Evolutionary conservation across 108 stramenopile genomes (phyloP), one percentile per base, ranked within the genome.

Genomic region (Cyclotella distinguenda): DNA sequence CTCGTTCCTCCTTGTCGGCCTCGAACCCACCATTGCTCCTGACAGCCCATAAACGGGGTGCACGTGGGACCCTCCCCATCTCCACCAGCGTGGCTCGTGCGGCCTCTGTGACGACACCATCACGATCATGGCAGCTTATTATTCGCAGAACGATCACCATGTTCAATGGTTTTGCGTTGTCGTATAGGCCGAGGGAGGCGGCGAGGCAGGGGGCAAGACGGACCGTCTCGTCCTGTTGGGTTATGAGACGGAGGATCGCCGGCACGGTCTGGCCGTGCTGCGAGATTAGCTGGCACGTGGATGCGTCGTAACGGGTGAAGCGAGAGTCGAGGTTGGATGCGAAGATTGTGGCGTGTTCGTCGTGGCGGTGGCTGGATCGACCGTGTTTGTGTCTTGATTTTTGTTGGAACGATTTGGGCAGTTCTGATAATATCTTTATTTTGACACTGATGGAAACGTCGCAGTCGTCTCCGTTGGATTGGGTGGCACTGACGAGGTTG

Each of bases 171-270:
- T 51, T 31, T n/a, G n/a, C n/a, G n/a, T 12, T 63, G 7, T n/a
- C 42, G 66, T 6, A 25, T 31, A 78, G 6, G 28, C 77, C 77
- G 12, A 78, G 31, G 19, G 77, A 66, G 25, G 77, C 77, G 15
- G 68, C 68, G 34, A 78, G 63, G 39, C 69, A 78, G 18, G 77
- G 77, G 10, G 68, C 49, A 25, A 70, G 36, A 47, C 46, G 60
- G 15, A 78, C 35, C 26, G 10, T 57, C n/a, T n/a, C 64, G 64
- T 40, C 43, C 9, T 19, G 33, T 16, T 50, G 2, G 32, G 46
- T 56, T 55, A 28, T 22, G 33, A 22, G 25, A 42, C 0, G 12
- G 30, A 18, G 33, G 11, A 15, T 25, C 1, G 53, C n/a, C 27
- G 19, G 45, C 13, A 46, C 25, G 21, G 57, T 27, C 3, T 18